Base-by-base conservation (phyloP, 202 grass and related monocot species). In the Bolboschoenoplectus hybrid region DNA sequence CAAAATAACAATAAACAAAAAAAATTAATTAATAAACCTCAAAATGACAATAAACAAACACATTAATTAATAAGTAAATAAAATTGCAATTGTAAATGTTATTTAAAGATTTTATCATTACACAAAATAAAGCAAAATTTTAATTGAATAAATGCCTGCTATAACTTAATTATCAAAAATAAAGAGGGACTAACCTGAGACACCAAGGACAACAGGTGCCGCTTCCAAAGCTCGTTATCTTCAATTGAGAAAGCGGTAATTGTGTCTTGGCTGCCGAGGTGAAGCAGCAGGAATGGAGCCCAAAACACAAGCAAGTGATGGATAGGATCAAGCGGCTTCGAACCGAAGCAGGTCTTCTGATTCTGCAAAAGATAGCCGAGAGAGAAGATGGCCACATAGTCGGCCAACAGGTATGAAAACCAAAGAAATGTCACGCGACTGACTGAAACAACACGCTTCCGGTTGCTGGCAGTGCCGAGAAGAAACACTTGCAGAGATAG, bases 201-300 rank as follows among this genome's bases (percentile, higher is more conserved):
- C 0, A 85, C 17, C 19, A 94, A 85, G 32, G 85, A 82, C 5
- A 94, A 81, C 5, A 91, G 2, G 72, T 94, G 92, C 16, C 89
- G 84, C 17, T 86, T 74, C 92, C 89, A 94, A 2, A 94, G 92
- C 89, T 91, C 87, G 41, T 93, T 93, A 68, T 93, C 91, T 80
- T 93, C 91, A 34, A 93, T 20, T 12, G 91, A 84, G 39, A 89
- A 89, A 1, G 91, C 87, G 1, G 91, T 93, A 64, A 91, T 84
- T 9, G 87, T 87, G 69, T 93, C 91, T 34, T 88, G 91, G 5
- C 91, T 89, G 19, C 91, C 91, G 12, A 93, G 91, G 75, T 93
- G 91, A 2, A 93, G 82, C 13, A 93, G 85, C 68, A 93, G 87
- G 82, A 93, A 93, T 0, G 89, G 91, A 0, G 91, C 87, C 91